Percentiles rank a stretch among this genome's conserved stretches.
These are phyloP conservation scores for Saccharomyces paradoxus DNA, from an alignment of 805 yeast genomes.

Conservation along the genomic window DNA sequence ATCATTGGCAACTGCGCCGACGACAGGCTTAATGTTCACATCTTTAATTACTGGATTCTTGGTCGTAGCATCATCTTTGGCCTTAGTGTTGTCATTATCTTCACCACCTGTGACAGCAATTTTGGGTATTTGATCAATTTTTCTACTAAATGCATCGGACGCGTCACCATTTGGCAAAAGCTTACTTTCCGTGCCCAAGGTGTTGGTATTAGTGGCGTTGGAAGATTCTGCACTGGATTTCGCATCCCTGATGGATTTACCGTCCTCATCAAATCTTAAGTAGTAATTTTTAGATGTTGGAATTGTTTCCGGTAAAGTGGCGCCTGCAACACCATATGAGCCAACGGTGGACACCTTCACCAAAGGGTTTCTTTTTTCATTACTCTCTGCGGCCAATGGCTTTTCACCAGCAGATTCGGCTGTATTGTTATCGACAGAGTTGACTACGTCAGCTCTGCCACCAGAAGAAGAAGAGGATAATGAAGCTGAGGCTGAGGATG, in stretches of 20 bases:
- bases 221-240: constrained; percentile 4
- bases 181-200: not conserved
- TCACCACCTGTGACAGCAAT: not conserved
- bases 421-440: too few relatives aligned
- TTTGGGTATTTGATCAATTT: not conserved
- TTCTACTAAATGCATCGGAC: not conserved
- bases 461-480: not conserved
- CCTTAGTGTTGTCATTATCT: not conserved
- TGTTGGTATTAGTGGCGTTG: not conserved
- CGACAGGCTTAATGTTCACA: not conserved
- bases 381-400: not conserved
- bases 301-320: constrained; percentile 27
- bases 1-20: not conserved
- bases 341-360: constrained; percentile 1
- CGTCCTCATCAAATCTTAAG: constrained; percentile 12
- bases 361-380: not conserved
- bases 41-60: not conserved
- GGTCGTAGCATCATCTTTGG: not conserved
- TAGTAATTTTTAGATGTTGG: constrained; percentile 28
- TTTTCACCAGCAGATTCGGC: not conserved
- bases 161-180: not conserved
- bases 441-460: not conserved
- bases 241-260: constrained; percentile 5
- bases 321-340: constrained; percentile 23
- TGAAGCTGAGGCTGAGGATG: not conserved